Conservation (phyloP, 192 early-diverging fungal species). For the Pilobolus umbonatus region DNA sequence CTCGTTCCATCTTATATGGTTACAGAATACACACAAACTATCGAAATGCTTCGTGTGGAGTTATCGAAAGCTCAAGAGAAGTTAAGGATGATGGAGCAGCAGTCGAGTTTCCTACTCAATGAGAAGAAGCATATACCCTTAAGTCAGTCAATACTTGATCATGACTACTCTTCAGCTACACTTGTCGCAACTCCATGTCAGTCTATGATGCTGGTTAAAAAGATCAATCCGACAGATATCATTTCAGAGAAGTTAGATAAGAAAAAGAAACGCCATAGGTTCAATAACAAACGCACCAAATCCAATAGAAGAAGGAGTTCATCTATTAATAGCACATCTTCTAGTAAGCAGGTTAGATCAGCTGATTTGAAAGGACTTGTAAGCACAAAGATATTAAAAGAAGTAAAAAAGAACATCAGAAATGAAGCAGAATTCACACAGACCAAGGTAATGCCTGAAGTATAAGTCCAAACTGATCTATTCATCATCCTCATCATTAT, state of each 20-base stretch:
- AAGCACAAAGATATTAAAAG: background rate
- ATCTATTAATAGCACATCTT: background rate
- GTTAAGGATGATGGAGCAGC: background rate
- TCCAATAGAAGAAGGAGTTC: background rate
- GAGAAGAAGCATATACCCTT: no score
- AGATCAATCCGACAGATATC: background rate
- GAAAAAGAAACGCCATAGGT: conserved; percentile 5
- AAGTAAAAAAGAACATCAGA: background rate
- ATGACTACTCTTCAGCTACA: conserved; percentile 9
- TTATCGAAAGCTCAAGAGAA: background rate
- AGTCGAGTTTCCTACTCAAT: no score
- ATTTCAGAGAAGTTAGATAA: background rate
- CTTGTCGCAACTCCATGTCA: background rate
- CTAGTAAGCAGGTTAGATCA: background rate
- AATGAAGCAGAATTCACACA: background rate
- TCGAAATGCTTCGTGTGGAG: background rate
- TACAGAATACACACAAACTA: background rate
- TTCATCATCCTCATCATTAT: no score
- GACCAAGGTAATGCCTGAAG: no score
- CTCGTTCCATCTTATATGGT: background rate
- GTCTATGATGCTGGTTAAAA: no score
- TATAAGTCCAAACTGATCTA: no score
- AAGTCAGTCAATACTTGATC: no score
- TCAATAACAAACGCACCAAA: conserved; percentile 10
- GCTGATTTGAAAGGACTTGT: no score